Evolutionary conservation across 495 filamentous ascomycete genomes (phyloP).

Genomic region (Penicillium roqueforti): DNA sequence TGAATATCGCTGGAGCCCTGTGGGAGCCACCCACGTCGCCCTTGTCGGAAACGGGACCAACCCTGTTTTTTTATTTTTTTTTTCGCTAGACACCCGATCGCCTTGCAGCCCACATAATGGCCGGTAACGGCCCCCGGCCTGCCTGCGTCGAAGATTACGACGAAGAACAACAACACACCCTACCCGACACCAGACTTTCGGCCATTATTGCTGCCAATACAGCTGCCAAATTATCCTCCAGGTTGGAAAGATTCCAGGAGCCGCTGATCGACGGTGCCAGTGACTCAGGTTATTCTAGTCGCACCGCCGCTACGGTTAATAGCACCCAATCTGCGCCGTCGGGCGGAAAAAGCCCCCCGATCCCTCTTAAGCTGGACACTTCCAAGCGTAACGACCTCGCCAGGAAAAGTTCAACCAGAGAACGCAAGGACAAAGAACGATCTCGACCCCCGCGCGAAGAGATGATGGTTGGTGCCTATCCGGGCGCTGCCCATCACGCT

Average conservation of each 20-base stretch:
- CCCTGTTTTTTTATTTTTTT: slow-evolving; percentile 15
- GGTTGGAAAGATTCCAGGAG: slow-evolving; percentile 38
- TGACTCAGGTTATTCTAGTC: slow-evolving; percentile 65
- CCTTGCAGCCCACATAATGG: slow-evolving; percentile 35
- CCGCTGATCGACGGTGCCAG: slow-evolving; percentile 48
- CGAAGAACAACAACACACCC: slow-evolving; percentile 45
- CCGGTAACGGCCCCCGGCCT: slow-evolving; percentile 35
- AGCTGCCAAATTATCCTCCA: slow-evolving; percentile 51
- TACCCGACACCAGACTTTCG: slow-evolving; percentile 46
- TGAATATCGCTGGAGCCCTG: slow-evolving; percentile 2
- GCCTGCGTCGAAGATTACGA: slow-evolving; percentile 57
- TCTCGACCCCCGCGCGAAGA: slow-evolving; percentile 31
- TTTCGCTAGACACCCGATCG: slow-evolving; percentile 13
- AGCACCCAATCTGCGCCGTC: slow-evolving; percentile 52
- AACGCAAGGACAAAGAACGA: slow-evolving; percentile 34
- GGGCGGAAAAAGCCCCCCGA: slow-evolving; percentile 39
- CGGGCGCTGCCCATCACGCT: slow-evolving; percentile 26
- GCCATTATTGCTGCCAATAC: slow-evolving; percentile 42
- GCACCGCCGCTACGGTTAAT: slow-evolving; percentile 52
- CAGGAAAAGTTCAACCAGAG: slow-evolving; percentile 32
- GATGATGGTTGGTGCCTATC: slow-evolving; percentile 37
- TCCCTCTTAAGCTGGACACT: slow-evolving; percentile 40
- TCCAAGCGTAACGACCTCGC: slow-evolving; percentile 30
- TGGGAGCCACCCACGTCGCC: slow-evolving; percentile 17
- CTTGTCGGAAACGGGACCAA: slow-evolving; percentile 14